phyloP scores from a whole-genome alignment of 352 stramenopile genomes.

The Phytophthora citrophthora region DNA sequence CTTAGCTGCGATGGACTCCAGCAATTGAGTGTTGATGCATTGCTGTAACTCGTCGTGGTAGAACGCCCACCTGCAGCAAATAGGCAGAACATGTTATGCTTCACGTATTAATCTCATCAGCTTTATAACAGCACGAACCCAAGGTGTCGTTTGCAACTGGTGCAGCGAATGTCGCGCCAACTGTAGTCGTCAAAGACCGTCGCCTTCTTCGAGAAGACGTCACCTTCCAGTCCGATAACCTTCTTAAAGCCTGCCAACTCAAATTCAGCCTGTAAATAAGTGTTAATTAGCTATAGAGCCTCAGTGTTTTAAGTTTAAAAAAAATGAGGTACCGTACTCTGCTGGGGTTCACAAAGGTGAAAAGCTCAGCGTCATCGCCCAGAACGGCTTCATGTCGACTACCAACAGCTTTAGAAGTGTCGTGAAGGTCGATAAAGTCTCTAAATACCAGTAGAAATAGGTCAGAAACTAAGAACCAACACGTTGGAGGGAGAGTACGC shows the following conservation, averaged over 20 bases:
- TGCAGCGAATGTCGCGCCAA: constrained; percentile 78
- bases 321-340: constrained; percentile 34
- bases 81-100: no score
- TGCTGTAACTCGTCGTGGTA: constrained; percentile 79
- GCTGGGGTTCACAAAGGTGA: constrained; percentile 82
- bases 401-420: constrained; percentile 77
- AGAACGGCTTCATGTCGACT: constrained; percentile 56
- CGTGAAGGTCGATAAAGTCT: constrained; percentile 72
- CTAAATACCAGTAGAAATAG: constrained; percentile 35
- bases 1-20: constrained; percentile 53
- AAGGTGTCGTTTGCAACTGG: constrained; percentile 77
- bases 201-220: constrained; percentile 73
- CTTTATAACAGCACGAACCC: constrained; percentile 39
- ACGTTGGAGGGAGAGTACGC: constrained; percentile 5
- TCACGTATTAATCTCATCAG: background rate
- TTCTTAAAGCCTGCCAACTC: constrained; percentile 78
- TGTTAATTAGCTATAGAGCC: background rate
- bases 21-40: constrained; percentile 68
- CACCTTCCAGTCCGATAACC: constrained; percentile 58
- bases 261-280: constrained; percentile 63
- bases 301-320: background rate
- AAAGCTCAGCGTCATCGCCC: constrained; percentile 58
- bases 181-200: constrained; percentile 88
- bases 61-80: constrained; percentile 70
- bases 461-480: constrained; percentile 7